Evolutionary conservation across 179 eudicot species (phyloP), one percentile per base, ranked within the genome.

Genomic region (Actinidia polygama): DNA sequence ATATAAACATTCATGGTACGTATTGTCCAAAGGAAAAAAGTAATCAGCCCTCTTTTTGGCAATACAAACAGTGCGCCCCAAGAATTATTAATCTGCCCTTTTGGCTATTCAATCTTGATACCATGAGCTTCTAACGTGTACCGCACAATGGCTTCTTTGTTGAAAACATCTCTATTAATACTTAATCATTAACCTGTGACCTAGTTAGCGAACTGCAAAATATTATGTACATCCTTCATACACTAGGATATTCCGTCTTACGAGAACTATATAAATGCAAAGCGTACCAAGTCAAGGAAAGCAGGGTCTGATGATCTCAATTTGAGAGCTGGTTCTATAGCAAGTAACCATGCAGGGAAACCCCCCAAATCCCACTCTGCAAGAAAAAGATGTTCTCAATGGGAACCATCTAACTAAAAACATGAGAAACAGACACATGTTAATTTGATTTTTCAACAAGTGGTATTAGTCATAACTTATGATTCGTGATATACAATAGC

Each of bases 341-440:
- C 84, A 64, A 96, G 98, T 89, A 96, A 81, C 99, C 99, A 96
- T 55, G 99, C 90, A 83, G 99, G 99, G 85, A 94, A 94, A 77
- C 99, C 99, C 68, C 99, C 99, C 67, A 96, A 85, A 92, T 96
- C 99, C 99, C 99, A 96, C 89, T 96, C 99, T 96, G 93, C 87
- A 89, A 84, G 47, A 75, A 79, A 63, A 74, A 61, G 49, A 3
- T 11, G 30, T 9, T 70, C 55, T 58, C 23, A 70, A 15, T 7
- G 44, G 51, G 61, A 70, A 78, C 61, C 26, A 68, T 77, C 50
- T 19, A 69, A 80, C 59, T 7, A 23, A 55, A 59, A 70, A 55
- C 36, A 18, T 19, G 55, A 59, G 66, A 61, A 58, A 58, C 36
- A n/a, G 6, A 19, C 14, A 26, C 15, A 26, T 24, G 14, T 4